Conservation (phyloP, 495 filamentous ascomycete genomes). For the Penicillium verhagenii region DNA sequence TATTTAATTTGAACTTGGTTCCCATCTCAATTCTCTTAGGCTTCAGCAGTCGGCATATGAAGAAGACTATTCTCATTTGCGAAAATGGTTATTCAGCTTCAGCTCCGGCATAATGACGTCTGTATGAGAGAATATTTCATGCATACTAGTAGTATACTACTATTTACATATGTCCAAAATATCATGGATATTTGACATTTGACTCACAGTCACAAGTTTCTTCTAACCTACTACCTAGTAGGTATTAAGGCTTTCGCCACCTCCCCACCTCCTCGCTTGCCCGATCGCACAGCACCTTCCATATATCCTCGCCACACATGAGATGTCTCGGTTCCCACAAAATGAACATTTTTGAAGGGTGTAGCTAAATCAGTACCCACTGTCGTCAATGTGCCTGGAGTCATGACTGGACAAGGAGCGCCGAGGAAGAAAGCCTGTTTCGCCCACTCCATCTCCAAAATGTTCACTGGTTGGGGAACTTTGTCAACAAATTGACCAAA, state of each 20-base stretch:
- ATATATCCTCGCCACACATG: constrained; percentile 49
- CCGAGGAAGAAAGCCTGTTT: constrained; percentile 28
- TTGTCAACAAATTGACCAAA: constrained; percentile 10
- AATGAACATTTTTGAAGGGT: constrained; percentile 41
- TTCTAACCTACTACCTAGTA: not conserved
- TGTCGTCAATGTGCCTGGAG: constrained; percentile 25
- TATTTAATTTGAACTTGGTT: constrained; percentile 49
- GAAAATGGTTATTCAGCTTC: not conserved
- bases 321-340: constrained; percentile 47
- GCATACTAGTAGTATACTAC: no score
- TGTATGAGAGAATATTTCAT: not conserved
- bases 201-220: not conserved
- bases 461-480: constrained; percentile 11
- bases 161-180: constrained; percentile 8
- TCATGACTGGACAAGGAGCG: constrained; percentile 22
- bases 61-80: no score
- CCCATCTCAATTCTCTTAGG: not conserved
- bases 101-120: not conserved
- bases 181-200: not conserved
- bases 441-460: constrained; percentile 29
- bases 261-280: constrained; percentile 37
- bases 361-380: constrained; percentile 15
- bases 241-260: constrained; percentile 15
- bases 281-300: constrained; percentile 45
- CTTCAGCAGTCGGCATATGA: no score